phyloP scores from a whole-genome alignment of 495 filamentous ascomycete species.

The Podospora didyma region DNA sequence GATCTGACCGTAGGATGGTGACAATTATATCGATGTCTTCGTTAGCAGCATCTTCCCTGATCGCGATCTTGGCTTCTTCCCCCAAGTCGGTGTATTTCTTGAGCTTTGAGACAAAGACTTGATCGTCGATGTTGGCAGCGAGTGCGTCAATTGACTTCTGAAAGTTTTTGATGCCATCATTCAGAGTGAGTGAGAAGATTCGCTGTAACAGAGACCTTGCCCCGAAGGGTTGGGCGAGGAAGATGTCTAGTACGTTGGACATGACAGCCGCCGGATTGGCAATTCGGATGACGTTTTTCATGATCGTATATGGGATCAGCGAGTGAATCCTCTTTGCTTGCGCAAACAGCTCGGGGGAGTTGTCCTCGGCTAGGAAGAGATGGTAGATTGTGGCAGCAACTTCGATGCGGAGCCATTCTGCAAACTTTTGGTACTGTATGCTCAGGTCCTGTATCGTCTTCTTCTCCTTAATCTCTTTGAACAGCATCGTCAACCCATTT shows the following conservation, averaged over 20 bases:
- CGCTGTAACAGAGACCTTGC: constrained; percentile 85
- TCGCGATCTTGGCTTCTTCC: constrained; percentile 66
- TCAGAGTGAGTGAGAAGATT: constrained; percentile 85
- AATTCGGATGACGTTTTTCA: constrained; percentile 95
- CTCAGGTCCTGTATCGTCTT: constrained; percentile 79
- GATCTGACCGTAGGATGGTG: constrained; percentile 70
- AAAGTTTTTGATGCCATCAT: constrained; percentile 80
- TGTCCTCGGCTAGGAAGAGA: constrained; percentile 95
- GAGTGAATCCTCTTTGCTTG: constrained; percentile 92
- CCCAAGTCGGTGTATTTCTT: constrained; percentile 71
- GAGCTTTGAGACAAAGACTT: constrained; percentile 75
- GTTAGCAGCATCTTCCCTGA: constrained; percentile 63
- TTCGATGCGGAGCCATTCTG: constrained; percentile 97
- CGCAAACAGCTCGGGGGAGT: constrained; percentile 91
- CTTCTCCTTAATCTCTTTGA: constrained; percentile 87
- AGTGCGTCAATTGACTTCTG: constrained; percentile 82
- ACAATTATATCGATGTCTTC: constrained; percentile 83
- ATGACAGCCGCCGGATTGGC: constrained; percentile 96
- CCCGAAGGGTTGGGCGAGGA: constrained; percentile 91
- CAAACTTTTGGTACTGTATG: constrained; percentile 95
- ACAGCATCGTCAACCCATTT: constrained; percentile 88
- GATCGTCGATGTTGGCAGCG: constrained; percentile 68
- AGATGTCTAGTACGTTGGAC: constrained; percentile 86
- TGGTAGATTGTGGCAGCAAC: constrained; percentile 96
- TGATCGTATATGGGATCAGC: constrained; percentile 81